Conservation (phyloP, 805 yeast species). For the Yarrowia sp. region DNA sequence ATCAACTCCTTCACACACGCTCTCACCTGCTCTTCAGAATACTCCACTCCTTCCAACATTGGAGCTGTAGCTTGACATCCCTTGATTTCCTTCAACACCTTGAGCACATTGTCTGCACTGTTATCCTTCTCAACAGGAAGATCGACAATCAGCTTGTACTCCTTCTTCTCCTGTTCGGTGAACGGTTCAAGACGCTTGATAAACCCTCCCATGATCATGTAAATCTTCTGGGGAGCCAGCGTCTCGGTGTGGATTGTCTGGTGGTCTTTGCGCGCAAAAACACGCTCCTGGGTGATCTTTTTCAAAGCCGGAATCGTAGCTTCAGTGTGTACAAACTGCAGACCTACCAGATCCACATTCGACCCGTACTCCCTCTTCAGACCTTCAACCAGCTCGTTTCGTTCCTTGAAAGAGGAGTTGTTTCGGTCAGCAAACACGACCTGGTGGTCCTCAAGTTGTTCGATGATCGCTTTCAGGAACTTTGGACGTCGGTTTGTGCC, state of each 20-base stretch:
- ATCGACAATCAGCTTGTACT: conserved; percentile 1
- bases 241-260: conserved; percentile 13
- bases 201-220: conserved; percentile 37
- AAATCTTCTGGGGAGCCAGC: conserved; percentile 19
- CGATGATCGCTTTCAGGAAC: conserved; percentile 42
- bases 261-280: conserved; percentile 14
- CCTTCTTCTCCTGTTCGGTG: background rate
- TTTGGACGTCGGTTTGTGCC: conserved; percentile 39
- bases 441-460: background rate
- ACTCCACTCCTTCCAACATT: background rate
- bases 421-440: conserved; percentile 79
- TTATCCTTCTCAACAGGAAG: conserved; percentile 3
- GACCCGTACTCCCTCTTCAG: background rate
- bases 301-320: conserved; percentile 36
- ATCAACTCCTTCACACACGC: background rate
- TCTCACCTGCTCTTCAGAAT: background rate
- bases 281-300: conserved; percentile 20
- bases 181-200: conserved; percentile 29
- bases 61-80: background rate
- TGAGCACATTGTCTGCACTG: conserved; percentile 23
- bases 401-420: conserved; percentile 75
- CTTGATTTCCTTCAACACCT: background rate
- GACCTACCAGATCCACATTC: conserved; percentile 1
- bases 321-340: conserved; percentile 7
- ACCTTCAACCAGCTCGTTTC: conserved; percentile 58